Conservation (phyloP, 2,329 filamentous ascomycete species). For the Cladosporium sp. region DNA sequence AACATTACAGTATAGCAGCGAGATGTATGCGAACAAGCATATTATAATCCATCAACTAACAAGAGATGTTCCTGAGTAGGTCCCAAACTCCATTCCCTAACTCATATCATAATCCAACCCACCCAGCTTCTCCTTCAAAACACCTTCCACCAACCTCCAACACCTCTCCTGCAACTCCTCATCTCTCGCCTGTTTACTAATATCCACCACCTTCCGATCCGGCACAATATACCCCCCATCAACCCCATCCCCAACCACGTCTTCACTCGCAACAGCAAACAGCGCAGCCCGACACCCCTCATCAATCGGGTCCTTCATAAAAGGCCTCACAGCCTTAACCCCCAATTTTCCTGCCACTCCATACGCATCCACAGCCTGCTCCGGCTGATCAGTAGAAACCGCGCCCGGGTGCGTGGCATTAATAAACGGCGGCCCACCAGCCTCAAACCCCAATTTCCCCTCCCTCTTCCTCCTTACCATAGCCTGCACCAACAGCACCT, state of each 20-base stretch:
- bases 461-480: slow-evolving; percentile 37
- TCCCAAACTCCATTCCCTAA: background rate
- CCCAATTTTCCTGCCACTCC: slow-evolving; percentile 44
- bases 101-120: slow-evolving; percentile 15
- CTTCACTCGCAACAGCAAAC: slow-evolving; percentile 44
- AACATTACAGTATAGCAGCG: too few species aligned
- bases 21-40: too few species aligned
- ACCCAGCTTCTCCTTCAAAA: slow-evolving; percentile 40
- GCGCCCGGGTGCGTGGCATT: slow-evolving; percentile 49
- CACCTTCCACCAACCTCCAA: slow-evolving; percentile 43
- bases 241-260: slow-evolving; percentile 40
- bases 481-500: slow-evolving; percentile 43
- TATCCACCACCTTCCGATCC: slow-evolving; percentile 43
- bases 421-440: slow-evolving; percentile 36
- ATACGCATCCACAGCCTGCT: slow-evolving; percentile 48
- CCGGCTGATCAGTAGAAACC: slow-evolving; percentile 44
- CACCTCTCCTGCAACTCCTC: slow-evolving; percentile 40
- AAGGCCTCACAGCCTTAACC: slow-evolving; percentile 39
- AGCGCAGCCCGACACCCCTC: slow-evolving; percentile 45
- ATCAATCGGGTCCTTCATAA: slow-evolving; percentile 48
- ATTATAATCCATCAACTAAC: too few species aligned
- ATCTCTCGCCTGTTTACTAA: slow-evolving; percentile 40
- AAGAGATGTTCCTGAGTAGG: too few species aligned
- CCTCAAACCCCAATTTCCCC: slow-evolving; percentile 32
- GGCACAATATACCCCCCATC: slow-evolving; percentile 48